Conservation (phyloP, 2,329 filamentous ascomycete species). For the Fusarium siculi region DNA sequence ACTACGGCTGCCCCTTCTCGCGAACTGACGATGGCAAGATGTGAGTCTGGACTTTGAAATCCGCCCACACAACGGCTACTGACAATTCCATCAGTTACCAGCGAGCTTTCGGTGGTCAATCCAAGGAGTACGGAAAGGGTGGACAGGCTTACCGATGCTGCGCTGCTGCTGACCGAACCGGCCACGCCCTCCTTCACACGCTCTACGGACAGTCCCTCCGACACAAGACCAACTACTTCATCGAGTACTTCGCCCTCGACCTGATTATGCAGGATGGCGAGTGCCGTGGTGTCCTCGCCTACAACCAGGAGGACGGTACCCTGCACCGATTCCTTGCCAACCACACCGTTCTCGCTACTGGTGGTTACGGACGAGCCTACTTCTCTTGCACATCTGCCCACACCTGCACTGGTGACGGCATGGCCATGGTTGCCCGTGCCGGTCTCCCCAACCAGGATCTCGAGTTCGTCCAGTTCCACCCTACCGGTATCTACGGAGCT, state of each 20-base stretch:
- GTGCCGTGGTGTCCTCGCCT: constrained; percentile 95
- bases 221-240: constrained; percentile 99
- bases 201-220: constrained; percentile 96
- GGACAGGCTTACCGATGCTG: constrained; percentile 98
- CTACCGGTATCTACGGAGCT: constrained; percentile 98
- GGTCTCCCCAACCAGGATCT: constrained; percentile 99
- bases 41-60: constrained; percentile 58
- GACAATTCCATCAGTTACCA: constrained; percentile 76
- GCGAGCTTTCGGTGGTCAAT: constrained; percentile 97
- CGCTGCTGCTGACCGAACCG: constrained; percentile 94
- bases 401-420: constrained; percentile 98
- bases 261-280: constrained; percentile 97
- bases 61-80: constrained; percentile 12
- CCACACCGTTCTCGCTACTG: constrained; percentile 96
- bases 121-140: constrained; percentile 93
- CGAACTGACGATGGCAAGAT: constrained; percentile 97
- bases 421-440: constrained; percentile 98
- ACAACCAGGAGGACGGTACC: constrained; percentile 98
- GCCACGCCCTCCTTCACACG: constrained; percentile 96
- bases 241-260: constrained; percentile 98
- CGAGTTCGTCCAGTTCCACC: constrained; percentile 99
- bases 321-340: constrained; percentile 96
- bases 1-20: constrained; percentile 97
- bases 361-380: constrained; percentile 97
- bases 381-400: constrained; percentile 98